These are phyloP conservation scores for Candida succiphila DNA, from an alignment of 805 yeast species.

Conservation along the genomic window DNA sequence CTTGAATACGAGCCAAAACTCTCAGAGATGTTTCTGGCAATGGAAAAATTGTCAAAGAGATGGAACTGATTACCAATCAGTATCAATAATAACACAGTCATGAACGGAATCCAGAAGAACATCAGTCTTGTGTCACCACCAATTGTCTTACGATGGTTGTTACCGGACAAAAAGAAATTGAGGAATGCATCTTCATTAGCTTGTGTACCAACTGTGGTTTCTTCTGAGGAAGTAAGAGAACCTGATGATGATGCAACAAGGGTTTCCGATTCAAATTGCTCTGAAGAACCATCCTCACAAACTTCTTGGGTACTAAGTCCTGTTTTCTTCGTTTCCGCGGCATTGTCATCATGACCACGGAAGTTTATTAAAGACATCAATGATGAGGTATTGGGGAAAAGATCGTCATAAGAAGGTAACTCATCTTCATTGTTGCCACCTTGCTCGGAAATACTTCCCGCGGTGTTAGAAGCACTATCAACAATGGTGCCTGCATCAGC, in stretches of 20 bases:
- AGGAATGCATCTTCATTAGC: constrained; percentile 4
- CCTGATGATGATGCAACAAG: background rate
- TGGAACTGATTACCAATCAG: constrained; percentile 20
- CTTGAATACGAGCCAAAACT: constrained; percentile 28
- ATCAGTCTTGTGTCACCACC: constrained; percentile 75
- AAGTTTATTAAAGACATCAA: constrained; percentile 19
- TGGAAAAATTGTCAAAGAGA: constrained; percentile 3
- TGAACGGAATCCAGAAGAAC: constrained; percentile 85
- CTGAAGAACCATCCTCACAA: constrained; percentile 1
- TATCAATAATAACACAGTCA: constrained; percentile 41
- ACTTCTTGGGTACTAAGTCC: background rate
- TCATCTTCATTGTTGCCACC: constrained; percentile 29
- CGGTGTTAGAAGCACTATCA: background rate
- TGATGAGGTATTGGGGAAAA: constrained; percentile 46
- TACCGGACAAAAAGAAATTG: constrained; percentile 13
- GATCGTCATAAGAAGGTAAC: constrained; percentile 67
- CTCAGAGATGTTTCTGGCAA: constrained; percentile 15
- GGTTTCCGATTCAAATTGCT: background rate
- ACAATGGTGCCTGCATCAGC: constrained; percentile 3
- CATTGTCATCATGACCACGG: constrained; percentile 13
- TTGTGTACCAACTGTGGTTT: background rate
- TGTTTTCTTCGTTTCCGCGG: constrained; percentile 1
- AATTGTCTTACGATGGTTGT: constrained; percentile 34
- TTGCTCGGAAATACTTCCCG: background rate
- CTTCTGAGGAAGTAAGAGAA: constrained; percentile 1